These are phyloP conservation scores for Babesia gibsoni DNA, from an alignment of 169 alveolate genomes.

Conservation along the genomic window DNA sequence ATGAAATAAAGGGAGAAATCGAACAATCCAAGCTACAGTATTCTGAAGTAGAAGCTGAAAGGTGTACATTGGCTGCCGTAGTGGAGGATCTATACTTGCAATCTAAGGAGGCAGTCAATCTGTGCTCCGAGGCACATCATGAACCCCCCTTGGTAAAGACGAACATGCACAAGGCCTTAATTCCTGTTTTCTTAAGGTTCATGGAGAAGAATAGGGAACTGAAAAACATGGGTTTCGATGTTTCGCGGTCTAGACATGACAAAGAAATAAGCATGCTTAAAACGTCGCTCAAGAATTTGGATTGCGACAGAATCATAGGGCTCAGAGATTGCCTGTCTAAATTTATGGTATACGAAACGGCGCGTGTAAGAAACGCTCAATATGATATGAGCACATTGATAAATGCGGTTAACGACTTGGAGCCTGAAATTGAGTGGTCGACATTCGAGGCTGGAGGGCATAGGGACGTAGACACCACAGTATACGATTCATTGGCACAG, in stretches of 20 bases:
- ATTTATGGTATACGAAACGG: constrained; percentile 57
- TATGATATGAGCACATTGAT: constrained; percentile 47
- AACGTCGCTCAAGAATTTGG: constrained; percentile 12
- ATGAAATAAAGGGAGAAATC: neutral
- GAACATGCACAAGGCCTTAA: constrained; percentile 30
- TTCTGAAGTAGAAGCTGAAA: constrained; percentile 16
- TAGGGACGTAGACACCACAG: neutral
- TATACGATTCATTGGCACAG: neutral
- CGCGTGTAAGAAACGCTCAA: constrained; percentile 42
- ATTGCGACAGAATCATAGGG: constrained; percentile 1
- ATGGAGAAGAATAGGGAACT: constrained; percentile 14
- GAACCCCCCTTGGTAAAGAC: constrained; percentile 61
- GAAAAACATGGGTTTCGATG: neutral
- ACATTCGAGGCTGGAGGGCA: constrained; percentile 15
- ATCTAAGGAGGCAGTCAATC: constrained; percentile 33
- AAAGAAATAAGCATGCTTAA: neutral
- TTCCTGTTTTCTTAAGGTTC: constrained; percentile 46
- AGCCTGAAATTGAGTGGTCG: constrained; percentile 24
- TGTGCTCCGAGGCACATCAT: constrained; percentile 53
- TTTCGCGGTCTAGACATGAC: neutral
- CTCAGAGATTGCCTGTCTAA: constrained; percentile 27
- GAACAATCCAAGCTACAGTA: neutral
- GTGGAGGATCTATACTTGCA: constrained; percentile 47
- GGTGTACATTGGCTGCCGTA: neutral
- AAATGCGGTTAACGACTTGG: constrained; percentile 16